Percentiles rank a stretch among this genome's conserved stretches.
phyloP scores from a whole-genome alignment of 1,139 yeast genomes.

The Saccharomyces pastorianus region DNA sequence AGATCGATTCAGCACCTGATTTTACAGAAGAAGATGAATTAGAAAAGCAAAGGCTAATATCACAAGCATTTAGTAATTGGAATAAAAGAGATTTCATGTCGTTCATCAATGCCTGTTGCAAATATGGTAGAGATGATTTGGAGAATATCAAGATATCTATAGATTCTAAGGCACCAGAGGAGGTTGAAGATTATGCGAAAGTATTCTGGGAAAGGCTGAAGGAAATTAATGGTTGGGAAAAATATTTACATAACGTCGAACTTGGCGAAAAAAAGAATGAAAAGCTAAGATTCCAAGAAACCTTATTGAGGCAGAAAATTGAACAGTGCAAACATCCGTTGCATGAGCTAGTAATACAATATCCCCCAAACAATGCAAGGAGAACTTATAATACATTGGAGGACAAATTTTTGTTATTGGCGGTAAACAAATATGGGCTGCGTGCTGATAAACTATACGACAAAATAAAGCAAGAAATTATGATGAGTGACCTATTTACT shows the following conservation, averaged over 20 bases:
- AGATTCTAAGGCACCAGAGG: conserved; percentile 62
- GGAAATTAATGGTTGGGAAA: conserved; percentile 78
- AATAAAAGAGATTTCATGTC: conserved; percentile 81
- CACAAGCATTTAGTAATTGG: conserved; percentile 72
- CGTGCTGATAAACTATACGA: conserved; percentile 65
- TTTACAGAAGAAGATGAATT: conserved; percentile 67
- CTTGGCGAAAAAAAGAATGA: conserved; percentile 76
- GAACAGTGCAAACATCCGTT: conserved; percentile 59
- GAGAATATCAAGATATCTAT: conserved; percentile 55
- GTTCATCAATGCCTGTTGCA: conserved; percentile 74
- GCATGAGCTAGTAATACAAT: conserved; percentile 64
- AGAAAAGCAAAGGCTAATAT: conserved; percentile 52
- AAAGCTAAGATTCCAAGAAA: conserved; percentile 57
- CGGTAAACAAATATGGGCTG: conserved; percentile 71
- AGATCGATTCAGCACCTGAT: conserved; percentile 62
- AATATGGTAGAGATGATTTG: conserved; percentile 60
- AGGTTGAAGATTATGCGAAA: conserved; percentile 57
- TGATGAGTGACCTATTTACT: conserved; percentile 62
- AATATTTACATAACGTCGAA: conserved; percentile 78
- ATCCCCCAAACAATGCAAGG: conserved; percentile 90
- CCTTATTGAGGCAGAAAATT: conserved; percentile 56
- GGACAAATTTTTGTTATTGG: conserved; percentile 70
- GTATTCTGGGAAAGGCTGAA: conserved; percentile 69
- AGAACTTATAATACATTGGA: conserved; percentile 77
- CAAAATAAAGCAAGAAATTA: conserved; percentile 66